These are phyloP conservation scores for Spergularia marina DNA, from an alignment of 148 eudicot species.

Conservation along the genomic window DNA sequence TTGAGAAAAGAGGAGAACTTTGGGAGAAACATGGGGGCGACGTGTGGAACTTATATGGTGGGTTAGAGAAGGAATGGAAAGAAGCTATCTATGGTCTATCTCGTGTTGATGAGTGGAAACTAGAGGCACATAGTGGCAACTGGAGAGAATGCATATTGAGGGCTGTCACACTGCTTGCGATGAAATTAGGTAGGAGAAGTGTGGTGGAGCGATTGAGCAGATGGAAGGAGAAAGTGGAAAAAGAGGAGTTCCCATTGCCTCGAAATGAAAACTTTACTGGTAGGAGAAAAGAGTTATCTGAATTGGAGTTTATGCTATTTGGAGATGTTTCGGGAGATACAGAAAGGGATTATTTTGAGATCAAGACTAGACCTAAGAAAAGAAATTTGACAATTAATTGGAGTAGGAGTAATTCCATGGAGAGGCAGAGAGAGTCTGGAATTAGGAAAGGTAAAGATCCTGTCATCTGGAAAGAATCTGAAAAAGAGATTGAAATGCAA, in stretches of 20 bases:
- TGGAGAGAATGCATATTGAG: conserved; percentile 91
- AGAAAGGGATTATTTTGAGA: conserved; percentile 79
- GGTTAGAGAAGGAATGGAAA: conserved; percentile 93
- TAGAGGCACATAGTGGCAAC: conserved; percentile 77
- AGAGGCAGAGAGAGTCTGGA: conserved; percentile 44
- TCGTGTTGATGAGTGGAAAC: conserved; percentile 91
- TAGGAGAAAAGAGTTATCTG: conserved; percentile 78
- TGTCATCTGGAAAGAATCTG: conserved; percentile 82
- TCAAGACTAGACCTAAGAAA: conserved; percentile 64
- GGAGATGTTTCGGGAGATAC: conserved; percentile 84
- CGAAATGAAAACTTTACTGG: conserved; percentile 85
- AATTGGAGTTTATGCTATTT: conserved; percentile 89
- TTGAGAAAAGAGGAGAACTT: conserved; percentile 73
- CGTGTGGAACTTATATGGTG: conserved; percentile 78
- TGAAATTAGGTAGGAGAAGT: conserved; percentile 95
- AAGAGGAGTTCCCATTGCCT: conserved; percentile 90
- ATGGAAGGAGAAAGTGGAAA: conserved; percentile 84
- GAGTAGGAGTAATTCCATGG: conserved; percentile 71
- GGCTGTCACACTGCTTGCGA: conserved; percentile 71
- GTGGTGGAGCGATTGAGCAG: conserved; percentile 73
- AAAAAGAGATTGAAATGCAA: conserved; percentile 94
- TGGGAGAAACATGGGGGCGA: conserved; percentile 88
- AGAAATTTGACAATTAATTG: conserved; percentile 65
- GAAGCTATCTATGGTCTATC: conserved; percentile 76
- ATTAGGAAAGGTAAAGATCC: conserved; percentile 80